phyloP scores from a whole-genome alignment of 1,139 yeast species.

The Zygosaccharomyces sapae region DNA sequence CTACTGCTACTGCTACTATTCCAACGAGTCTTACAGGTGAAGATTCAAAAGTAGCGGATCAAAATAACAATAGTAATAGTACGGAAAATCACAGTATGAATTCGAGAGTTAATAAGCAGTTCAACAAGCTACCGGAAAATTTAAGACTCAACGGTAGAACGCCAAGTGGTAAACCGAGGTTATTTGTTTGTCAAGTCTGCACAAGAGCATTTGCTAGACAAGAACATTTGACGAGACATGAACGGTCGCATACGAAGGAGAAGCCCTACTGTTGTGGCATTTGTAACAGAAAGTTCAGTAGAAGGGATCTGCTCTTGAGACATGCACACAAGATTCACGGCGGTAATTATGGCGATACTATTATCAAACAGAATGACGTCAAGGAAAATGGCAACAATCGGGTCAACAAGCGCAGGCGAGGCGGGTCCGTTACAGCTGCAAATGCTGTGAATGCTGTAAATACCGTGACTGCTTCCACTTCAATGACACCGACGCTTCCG shows the following conservation, averaged over 20 bases:
- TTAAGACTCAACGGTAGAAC: slow-evolving; percentile 43
- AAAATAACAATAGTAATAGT: slow-evolving; percentile 7
- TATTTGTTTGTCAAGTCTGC: slow-evolving; percentile 66
- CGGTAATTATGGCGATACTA: slow-evolving; percentile 34
- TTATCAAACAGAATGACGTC: slow-evolving; percentile 2
- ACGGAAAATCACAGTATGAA: slow-evolving; percentile 36
- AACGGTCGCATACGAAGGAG: slow-evolving; percentile 77
- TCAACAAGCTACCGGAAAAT: slow-evolving; percentile 37
- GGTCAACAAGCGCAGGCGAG: slow-evolving; percentile 24
- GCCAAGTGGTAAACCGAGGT: slow-evolving; percentile 73
- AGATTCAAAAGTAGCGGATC: no score
- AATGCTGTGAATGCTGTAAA: not conserved
- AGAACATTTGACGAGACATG: slow-evolving; percentile 73
- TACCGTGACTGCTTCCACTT: not conserved
- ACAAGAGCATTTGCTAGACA: slow-evolving; percentile 77
- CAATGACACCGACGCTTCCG: not conserved
- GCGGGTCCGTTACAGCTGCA: slow-evolving; percentile 8
- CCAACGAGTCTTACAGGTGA: no score
- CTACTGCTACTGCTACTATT: no score
- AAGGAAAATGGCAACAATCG: slow-evolving; percentile 2
- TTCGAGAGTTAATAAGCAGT: slow-evolving; percentile 36
- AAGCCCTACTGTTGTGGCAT: slow-evolving; percentile 78
- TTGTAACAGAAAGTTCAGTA: slow-evolving; percentile 65
- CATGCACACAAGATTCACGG: slow-evolving; percentile 76
- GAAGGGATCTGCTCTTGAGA: slow-evolving; percentile 66